Conservation (phyloP, 192 early-diverging fungal genomes). For the Backusella macrospora region DNA sequence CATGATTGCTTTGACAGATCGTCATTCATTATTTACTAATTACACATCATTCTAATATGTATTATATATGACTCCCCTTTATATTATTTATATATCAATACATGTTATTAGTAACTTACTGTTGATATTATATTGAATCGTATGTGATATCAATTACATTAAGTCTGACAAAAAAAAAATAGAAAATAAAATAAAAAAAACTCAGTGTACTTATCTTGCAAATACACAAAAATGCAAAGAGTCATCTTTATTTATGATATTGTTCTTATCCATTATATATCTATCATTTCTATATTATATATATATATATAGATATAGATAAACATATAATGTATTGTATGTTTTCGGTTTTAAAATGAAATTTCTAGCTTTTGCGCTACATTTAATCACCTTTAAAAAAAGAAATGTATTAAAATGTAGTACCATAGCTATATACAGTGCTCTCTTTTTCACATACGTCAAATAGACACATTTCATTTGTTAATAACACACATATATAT, state of each 20-base stretch:
- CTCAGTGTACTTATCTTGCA: background rate
- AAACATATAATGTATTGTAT: background rate
- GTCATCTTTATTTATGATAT: background rate
- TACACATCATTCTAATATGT: background rate
- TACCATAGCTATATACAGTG: no score
- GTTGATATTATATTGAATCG: no score
- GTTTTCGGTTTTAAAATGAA: background rate
- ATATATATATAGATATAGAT: no score
- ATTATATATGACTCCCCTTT: background rate
- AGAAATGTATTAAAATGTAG: no score
- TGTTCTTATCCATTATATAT: background rate
- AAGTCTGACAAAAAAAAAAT: background rate
- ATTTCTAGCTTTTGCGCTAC: no score
- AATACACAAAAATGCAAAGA: background rate
- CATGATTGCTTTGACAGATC: conserved; percentile 2
- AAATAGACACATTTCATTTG: no score
- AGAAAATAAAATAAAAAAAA: background rate
- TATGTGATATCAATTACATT: background rate
- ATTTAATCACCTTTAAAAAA: no score
- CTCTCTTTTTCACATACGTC: no score
- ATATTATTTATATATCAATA: background rate
- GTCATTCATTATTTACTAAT: background rate
- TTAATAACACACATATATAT: no score
- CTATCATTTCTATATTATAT: background rate
- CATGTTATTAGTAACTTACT: no score